Conservation (phyloP, 371 early-diverging fungal species). For the Apophysomyces trapeziformis region DNA sequence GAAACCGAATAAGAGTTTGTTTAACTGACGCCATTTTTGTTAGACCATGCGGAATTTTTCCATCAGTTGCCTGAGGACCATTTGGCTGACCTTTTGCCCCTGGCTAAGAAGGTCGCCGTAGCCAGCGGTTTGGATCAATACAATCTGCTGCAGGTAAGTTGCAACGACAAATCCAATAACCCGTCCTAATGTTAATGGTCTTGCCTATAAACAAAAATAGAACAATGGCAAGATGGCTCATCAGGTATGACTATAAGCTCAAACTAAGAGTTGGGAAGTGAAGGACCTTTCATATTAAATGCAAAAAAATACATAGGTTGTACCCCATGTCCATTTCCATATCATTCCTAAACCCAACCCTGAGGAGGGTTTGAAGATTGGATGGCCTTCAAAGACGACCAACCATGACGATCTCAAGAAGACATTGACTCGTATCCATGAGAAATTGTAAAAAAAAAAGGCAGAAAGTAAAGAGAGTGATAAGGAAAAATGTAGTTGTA, state of each 20-base stretch:
- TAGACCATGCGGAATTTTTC: conserved; percentile 89
- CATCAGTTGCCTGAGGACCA: conserved; percentile 89
- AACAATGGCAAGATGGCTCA: conserved; percentile 80
- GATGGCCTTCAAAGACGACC: conserved; percentile 58
- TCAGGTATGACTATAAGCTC: conserved; percentile 44
- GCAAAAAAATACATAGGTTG: conserved; percentile 45
- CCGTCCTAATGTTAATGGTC: not conserved
- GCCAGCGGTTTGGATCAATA: conserved; percentile 75
- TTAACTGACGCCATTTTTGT: not conserved
- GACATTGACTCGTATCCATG: not conserved
- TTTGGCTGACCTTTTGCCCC: conserved; percentile 81
- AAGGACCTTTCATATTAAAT: not conserved
- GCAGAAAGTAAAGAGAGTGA: not conserved
- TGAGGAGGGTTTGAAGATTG: conserved; percentile 72
- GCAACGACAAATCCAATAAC: not conserved
- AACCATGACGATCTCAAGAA: not conserved
- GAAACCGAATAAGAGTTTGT: not conserved
- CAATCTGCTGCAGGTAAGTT: conserved; percentile 86
- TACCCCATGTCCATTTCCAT: conserved; percentile 93
- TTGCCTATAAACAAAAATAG: conserved; percentile 27
- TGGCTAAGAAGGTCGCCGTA: conserved; percentile 84
- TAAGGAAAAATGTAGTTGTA: not conserved
- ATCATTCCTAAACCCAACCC: conserved; percentile 81
- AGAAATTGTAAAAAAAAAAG: not conserved
- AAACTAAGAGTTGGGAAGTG: not conserved